A percentile compares a stretch with the other conserved stretches of the same genome.
Conservation (phyloP, 202 grass and related monocot species). For the Panicum virgatum region DNA sequence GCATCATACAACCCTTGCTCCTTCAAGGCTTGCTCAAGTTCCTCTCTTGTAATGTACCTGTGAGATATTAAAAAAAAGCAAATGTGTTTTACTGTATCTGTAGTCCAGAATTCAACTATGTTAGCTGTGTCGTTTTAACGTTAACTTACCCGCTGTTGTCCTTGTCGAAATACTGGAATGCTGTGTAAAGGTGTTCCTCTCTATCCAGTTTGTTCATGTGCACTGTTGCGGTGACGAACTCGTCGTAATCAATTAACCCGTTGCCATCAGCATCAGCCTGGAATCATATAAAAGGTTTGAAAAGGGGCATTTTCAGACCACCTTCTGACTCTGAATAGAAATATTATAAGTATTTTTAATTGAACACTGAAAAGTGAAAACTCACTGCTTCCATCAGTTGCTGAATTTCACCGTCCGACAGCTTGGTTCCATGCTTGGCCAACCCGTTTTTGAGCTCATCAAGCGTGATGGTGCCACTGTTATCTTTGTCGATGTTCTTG, state of each 20-base stretch:
- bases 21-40: slow-evolving; percentile 78
- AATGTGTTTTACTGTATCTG: neutral
- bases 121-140: neutral
- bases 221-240: slow-evolving; percentile 85
- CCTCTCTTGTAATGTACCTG: slow-evolving; percentile 84
- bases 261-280: slow-evolving; percentile 89
- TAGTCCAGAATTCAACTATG: neutral
- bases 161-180: slow-evolving; percentile 86
- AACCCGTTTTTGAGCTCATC: slow-evolving; percentile 70
- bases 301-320: neutral
- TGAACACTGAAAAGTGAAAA: neutral
- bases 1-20: slow-evolving; percentile 71
- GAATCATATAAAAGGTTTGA: neutral
- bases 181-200: slow-evolving; percentile 85
- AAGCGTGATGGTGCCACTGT: slow-evolving; percentile 71
- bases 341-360: neutral
- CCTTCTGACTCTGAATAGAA: neutral
- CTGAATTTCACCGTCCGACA: slow-evolving; percentile 58
- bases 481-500: slow-evolving; percentile 82
- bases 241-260: slow-evolving; percentile 73
- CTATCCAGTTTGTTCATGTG: slow-evolving; percentile 85
- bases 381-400: slow-evolving; percentile 87
- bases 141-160: slow-evolving; percentile 72
- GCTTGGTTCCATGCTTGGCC: slow-evolving; percentile 66
- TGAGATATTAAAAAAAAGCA: slow-evolving; percentile 13